These are phyloP conservation scores for Chloromonas sp. DNA, from an alignment of 163 green algal species.

Conservation along the genomic window DNA sequence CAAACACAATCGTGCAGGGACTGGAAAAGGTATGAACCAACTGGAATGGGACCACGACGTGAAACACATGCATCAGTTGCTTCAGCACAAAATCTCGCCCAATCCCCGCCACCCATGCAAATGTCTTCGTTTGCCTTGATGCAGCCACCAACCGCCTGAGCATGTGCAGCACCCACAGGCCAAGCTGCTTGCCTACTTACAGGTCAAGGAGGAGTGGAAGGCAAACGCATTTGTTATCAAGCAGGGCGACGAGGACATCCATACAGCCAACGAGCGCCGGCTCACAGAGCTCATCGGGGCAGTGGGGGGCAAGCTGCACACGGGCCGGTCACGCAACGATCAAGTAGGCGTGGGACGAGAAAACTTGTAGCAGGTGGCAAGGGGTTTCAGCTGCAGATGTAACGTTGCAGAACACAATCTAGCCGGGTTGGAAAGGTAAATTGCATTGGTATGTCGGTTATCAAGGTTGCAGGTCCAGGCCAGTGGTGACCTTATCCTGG, in stretches of 20 bases:
- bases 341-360: constrained; percentile 53
- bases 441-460: neutral
- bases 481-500: too few relatives aligned
- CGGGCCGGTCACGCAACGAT: constrained; percentile 91
- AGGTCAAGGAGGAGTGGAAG: constrained; percentile 72
- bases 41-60: too few relatives aligned
- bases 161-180: too few relatives aligned
- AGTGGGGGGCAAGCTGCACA: constrained; percentile 97
- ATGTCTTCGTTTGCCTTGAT: too few relatives aligned
- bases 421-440: neutral
- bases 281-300: constrained; percentile 92
- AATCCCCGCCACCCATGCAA: too few relatives aligned
- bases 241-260: constrained; percentile 94
- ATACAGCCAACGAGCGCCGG: constrained; percentile 94
- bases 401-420: too few relatives aligned
- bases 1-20: constrained; percentile 69
- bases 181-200: neutral
- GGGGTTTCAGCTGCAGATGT: too few relatives aligned
- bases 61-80: too few relatives aligned
- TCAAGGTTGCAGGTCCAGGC: neutral
- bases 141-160: too few relatives aligned
- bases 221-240: constrained; percentile 61
- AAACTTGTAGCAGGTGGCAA: too few relatives aligned
- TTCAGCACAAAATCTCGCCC: too few relatives aligned
- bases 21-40: constrained; percentile 51